These are phyloP conservation scores for Marchantia polymorpha DNA, from an alignment of 225 moss, liverwort and hornwort species.

Conservation along the genomic window DNA sequence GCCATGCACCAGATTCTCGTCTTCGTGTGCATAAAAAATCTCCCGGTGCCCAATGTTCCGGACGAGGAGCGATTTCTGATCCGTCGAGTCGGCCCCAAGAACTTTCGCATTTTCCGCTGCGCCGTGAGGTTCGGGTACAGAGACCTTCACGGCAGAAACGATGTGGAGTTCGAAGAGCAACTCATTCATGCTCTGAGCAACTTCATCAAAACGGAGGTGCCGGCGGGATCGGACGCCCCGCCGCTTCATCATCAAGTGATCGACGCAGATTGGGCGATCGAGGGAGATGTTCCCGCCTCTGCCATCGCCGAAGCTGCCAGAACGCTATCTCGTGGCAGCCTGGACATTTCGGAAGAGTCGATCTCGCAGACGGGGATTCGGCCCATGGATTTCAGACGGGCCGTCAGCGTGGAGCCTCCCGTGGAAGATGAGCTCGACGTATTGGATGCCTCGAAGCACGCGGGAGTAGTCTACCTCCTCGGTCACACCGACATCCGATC, in stretches of 20 bases:
- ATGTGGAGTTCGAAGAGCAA: constrained; percentile 48
- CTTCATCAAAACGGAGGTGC: constrained; percentile 48
- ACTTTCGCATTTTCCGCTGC: constrained; percentile 75
- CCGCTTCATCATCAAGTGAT: background rate
- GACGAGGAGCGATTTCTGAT: constrained; percentile 68
- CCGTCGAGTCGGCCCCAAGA: constrained; percentile 69
- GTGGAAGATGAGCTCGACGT: constrained; percentile 41
- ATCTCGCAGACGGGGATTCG: constrained; percentile 1
- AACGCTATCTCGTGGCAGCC: background rate
- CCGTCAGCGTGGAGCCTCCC: constrained; percentile 4
- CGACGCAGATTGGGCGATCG: background rate
- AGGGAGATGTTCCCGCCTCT: background rate
- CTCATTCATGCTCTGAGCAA: constrained; percentile 30
- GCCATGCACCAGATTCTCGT: constrained; percentile 75
- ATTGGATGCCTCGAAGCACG: constrained; percentile 41
- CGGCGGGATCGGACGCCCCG: background rate
- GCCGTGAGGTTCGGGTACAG: constrained; percentile 86
- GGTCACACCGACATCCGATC: constrained; percentile 58
- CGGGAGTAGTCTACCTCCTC: constrained; percentile 66
- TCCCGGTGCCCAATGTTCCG: constrained; percentile 66
- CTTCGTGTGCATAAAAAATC: constrained; percentile 72
- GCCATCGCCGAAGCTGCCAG: background rate
- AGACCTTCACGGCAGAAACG: constrained; percentile 34
- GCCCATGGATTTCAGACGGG: background rate
- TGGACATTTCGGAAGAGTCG: background rate